Percentiles rank a stretch among this genome's conserved stretches.
phyloP scores from a whole-genome alignment of 179 eudicot genomes.

The Gypsophila paniculata region DNA sequence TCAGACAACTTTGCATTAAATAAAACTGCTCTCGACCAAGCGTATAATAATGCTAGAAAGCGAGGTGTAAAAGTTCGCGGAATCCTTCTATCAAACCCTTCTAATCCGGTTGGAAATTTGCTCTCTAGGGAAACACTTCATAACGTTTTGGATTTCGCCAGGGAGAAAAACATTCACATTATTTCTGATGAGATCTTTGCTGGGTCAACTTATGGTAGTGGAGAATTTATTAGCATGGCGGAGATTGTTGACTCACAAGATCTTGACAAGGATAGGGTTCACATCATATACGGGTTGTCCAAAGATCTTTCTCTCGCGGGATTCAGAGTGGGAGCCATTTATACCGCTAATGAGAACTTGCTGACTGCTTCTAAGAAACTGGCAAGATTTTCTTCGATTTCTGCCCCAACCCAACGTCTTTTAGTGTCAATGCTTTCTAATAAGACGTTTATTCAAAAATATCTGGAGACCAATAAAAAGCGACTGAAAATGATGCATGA shows the following conservation, averaged over 20 bases:
- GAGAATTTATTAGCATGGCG: slow-evolving; percentile 74
- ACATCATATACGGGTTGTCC: slow-evolving; percentile 70
- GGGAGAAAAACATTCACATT: slow-evolving; percentile 80
- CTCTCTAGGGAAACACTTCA: slow-evolving; percentile 51
- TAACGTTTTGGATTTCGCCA: slow-evolving; percentile 58
- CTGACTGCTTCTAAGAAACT: slow-evolving; percentile 61
- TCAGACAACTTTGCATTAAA: slow-evolving; percentile 61
- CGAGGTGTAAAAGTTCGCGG: slow-evolving; percentile 75
- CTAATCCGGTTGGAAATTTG: slow-evolving; percentile 73
- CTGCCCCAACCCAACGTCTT: slow-evolving; percentile 69
- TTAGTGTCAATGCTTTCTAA: slow-evolving; percentile 70
- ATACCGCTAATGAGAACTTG: slow-evolving; percentile 60
- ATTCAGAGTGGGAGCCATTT: slow-evolving; percentile 68
- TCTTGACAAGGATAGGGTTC: slow-evolving; percentile 60
- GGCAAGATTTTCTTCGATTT: slow-evolving; percentile 66
- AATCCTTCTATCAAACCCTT: slow-evolving; percentile 70
- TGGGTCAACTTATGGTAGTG: slow-evolving; percentile 53
- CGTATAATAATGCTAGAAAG: slow-evolving; percentile 71
- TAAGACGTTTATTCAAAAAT: slow-evolving; percentile 41
- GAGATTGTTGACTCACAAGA: slow-evolving; percentile 64
- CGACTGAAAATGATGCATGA: slow-evolving; percentile 48
- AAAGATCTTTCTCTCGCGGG: slow-evolving; percentile 77
- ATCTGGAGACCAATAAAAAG: slow-evolving; percentile 37
- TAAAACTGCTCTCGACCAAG: slow-evolving; percentile 58
- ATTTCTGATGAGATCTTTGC: slow-evolving; percentile 73